A percentile compares a stretch with the other conserved stretches of the same genome.
These are phyloP conservation scores for Quercus tomentella DNA, from an alignment of 331 rosid genomes.

Conservation along the genomic window DNA sequence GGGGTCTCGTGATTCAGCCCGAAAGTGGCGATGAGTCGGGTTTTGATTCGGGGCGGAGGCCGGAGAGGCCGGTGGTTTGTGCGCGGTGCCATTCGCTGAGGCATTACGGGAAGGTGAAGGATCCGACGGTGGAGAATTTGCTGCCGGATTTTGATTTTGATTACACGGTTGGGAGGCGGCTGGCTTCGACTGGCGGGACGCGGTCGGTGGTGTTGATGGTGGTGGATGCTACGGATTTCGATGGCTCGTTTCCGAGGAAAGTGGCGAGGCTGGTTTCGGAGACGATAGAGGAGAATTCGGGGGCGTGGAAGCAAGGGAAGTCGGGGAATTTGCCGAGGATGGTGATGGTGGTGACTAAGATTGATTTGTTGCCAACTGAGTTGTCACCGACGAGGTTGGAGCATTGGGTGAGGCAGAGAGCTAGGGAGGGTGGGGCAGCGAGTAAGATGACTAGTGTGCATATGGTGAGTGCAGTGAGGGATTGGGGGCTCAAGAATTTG, in stretches of 20 bases:
- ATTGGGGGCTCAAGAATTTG: conserved; percentile 85
- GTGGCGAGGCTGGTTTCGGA: conserved; percentile 68
- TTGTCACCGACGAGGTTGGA: conserved; percentile 72
- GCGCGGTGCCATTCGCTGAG: conserved; percentile 88
- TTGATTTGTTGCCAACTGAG: conserved; percentile 70
- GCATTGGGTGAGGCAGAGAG: conserved; percentile 90
- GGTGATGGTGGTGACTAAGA: conserved; percentile 80
- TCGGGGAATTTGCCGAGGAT: conserved; percentile 89
- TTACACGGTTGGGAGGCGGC: conserved; percentile 78
- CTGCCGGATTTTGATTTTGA: conserved; percentile 86
- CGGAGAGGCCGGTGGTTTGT: conserved; percentile 71
- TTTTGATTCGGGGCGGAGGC: conserved; percentile 12
- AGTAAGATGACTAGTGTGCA: conserved; percentile 83
- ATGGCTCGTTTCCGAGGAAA: conserved; percentile 82
- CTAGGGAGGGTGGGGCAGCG: conserved; percentile 69
- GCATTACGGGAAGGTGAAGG: conserved; percentile 90
- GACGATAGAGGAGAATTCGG: conserved; percentile 64
- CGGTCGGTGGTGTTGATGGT: conserved; percentile 82
- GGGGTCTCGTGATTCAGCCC: conserved; percentile 54
- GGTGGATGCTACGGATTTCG: conserved; percentile 89
- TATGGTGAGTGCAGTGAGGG: conserved; percentile 77
- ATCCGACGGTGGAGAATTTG: conserved; percentile 77
- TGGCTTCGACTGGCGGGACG: conserved; percentile 52
- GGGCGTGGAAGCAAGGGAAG: conserved; percentile 79
- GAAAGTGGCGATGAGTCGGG: conserved; percentile 21